Evolutionary conservation across 371 early-diverging fungal species (phyloP).

Genomic region (Mortierella sp.): DNA sequence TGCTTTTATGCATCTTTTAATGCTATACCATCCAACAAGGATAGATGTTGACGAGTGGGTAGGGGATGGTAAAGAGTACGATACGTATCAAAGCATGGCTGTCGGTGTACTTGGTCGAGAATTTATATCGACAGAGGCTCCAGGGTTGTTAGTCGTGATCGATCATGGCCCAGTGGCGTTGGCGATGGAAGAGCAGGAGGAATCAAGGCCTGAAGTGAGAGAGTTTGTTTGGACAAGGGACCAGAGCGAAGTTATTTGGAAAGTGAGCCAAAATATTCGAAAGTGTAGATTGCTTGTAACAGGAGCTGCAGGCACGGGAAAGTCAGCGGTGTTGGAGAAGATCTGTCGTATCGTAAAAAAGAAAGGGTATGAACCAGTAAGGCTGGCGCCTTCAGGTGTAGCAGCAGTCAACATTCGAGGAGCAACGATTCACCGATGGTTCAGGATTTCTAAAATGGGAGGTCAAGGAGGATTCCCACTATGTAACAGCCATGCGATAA

Average conservation of each 20-base stretch:
- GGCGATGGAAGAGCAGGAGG: no score
- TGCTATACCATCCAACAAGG: constrained; percentile 23
- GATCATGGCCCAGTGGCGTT: no score
- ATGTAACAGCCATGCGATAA: no score
- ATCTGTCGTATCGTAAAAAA: neutral
- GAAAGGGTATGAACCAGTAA: neutral
- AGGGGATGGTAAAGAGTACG: neutral
- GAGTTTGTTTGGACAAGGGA: no score
- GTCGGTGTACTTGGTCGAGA: no score
- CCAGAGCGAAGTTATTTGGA: no score
- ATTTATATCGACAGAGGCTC: no score
- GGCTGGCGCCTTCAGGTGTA: neutral
- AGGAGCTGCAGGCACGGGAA: neutral
- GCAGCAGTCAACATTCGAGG: constrained; percentile 6
- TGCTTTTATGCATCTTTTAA: constrained; percentile 28
- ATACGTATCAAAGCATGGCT: neutral
- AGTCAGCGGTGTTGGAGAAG: neutral
- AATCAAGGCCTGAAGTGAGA: no score
- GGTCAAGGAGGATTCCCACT: neutral
- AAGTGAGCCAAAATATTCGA: no score
- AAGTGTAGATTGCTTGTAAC: neutral
- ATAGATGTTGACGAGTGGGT: neutral
- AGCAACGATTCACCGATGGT: neutral
- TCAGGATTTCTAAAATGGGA: neutral
- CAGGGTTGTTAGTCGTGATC: no score